Evolutionary conservation across 2,329 filamentous ascomycete species (phyloP).

Genomic region (Onygena corvina): DNA sequence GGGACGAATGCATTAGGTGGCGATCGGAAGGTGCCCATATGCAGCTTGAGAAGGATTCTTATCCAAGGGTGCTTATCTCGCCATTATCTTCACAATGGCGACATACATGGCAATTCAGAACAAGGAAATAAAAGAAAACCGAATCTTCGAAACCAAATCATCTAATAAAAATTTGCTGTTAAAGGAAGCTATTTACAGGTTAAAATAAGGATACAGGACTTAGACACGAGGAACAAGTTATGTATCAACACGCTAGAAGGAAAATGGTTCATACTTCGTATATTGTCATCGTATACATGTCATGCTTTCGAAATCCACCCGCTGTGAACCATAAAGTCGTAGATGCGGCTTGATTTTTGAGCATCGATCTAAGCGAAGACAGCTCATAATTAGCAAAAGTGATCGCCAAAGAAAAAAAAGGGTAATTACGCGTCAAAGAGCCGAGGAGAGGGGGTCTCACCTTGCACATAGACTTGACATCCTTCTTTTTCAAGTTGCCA

Average conservation of each 20-base stretch:
- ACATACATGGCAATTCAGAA: not conserved
- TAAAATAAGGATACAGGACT: not conserved
- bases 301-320: conserved; percentile 88
- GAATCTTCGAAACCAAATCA: not conserved
- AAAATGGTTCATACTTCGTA: not conserved
- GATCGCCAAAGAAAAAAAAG: not conserved
- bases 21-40: not conserved
- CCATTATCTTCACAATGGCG: too few relatives aligned
- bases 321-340: conserved; percentile 86
- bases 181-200: not conserved
- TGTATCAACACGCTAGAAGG: not conserved
- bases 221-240: not conserved
- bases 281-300: not conserved
- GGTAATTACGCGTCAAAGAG: not conserved
- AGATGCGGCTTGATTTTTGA: conserved; percentile 73
- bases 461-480: conserved; percentile 71
- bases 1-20: too few relatives aligned
- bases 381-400: not conserved
- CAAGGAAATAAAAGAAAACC: not conserved
- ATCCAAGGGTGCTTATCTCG: too few relatives aligned
- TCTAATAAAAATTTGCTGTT: not conserved
- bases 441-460: conserved; percentile 22
- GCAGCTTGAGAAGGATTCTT: not conserved
- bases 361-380: conserved; percentile 52
- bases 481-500: conserved; percentile 84